A percentile compares a stretch with the other conserved stretches of the same genome.
Evolutionary conservation across 2,329 filamentous ascomycete species (phyloP).

Genomic region (Hypoxylon sp.): DNA sequence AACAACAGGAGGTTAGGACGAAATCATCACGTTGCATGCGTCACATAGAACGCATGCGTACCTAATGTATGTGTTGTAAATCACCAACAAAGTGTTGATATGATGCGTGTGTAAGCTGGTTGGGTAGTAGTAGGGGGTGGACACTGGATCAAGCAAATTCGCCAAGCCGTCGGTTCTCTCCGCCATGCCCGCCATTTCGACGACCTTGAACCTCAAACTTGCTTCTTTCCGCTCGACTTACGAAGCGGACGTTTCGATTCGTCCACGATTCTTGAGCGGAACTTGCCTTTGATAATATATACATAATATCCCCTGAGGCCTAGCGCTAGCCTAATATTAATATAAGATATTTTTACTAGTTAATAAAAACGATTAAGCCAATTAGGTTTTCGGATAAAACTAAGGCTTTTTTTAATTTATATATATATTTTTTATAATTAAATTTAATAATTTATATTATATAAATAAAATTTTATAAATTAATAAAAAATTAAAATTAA

Average conservation of each 20-base stretch:
- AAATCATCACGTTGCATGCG: conserved; percentile 29
- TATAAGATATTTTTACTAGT: too few relatives aligned
- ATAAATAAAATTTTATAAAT: too few relatives aligned
- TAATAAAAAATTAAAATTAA: too few relatives aligned
- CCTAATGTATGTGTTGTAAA: conserved; percentile 22
- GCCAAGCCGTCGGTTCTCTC: conserved; percentile 11
- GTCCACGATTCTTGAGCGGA: conserved; percentile 17
- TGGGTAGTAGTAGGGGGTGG: conserved; percentile 2
- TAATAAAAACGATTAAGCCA: too few relatives aligned
- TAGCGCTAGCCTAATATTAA: too few relatives aligned
- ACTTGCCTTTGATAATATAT: conserved; percentile 5
- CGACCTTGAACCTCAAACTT: conserved; percentile 4
- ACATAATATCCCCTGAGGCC: too few relatives aligned
- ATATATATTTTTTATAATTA: too few relatives aligned
- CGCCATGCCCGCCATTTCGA: conserved; percentile 6
- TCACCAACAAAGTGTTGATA: conserved; percentile 20
- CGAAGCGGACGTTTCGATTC: conserved; percentile 19
- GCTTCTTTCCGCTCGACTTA: conserved; percentile 6
- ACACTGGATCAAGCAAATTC: conserved; percentile 12
- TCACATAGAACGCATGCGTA: conserved; percentile 12
- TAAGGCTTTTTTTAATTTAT: too few relatives aligned
- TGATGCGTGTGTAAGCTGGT: conserved; percentile 4
- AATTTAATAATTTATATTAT: too few relatives aligned
- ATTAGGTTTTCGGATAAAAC: too few relatives aligned
- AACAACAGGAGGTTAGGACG: conserved; percentile 4